Evolutionary conservation across 2,329 filamentous ascomycete genomes (phyloP).

Genomic region (Xylariaceae sp.): DNA sequence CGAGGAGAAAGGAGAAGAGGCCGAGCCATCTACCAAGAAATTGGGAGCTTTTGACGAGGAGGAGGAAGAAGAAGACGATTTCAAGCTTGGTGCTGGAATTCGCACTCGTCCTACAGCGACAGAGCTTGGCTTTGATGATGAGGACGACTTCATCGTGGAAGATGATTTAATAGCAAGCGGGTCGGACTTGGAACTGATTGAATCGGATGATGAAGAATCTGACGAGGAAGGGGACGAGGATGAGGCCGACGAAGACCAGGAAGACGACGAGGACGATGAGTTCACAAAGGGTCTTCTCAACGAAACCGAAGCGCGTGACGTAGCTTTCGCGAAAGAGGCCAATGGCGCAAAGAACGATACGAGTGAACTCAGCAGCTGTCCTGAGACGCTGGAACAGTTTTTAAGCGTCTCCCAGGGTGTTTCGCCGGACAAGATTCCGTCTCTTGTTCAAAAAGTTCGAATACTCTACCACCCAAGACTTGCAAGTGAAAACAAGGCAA

Average conservation of each 20-base stretch:
- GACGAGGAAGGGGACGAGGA: slow-evolving; percentile 31
- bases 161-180: slow-evolving; percentile 81
- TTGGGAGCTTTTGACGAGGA: slow-evolving; percentile 34
- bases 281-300: slow-evolving; percentile 65
- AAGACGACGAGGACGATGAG: slow-evolving; percentile 57
- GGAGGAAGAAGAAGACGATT: slow-evolving; percentile 52
- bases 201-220: slow-evolving; percentile 26
- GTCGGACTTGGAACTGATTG: slow-evolving; percentile 59
- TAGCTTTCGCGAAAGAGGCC: slow-evolving; percentile 41
- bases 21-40: not conserved
- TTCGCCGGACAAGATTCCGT: slow-evolving; percentile 61
- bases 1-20: slow-evolving; percentile 30
- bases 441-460: slow-evolving; percentile 81
- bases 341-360: slow-evolving; percentile 39
- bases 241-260: slow-evolving; percentile 40
- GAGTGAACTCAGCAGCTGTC: slow-evolving; percentile 72
- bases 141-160: slow-evolving; percentile 90
- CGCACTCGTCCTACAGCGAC: slow-evolving; percentile 51
- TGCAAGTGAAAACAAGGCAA: slow-evolving; percentile 76
- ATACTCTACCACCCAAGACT: slow-evolving; percentile 89
- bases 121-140: slow-evolving; percentile 75
- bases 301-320: slow-evolving; percentile 50
- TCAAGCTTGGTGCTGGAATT: slow-evolving; percentile 56
- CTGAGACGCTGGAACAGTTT: slow-evolving; percentile 70
- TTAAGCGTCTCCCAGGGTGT: slow-evolving; percentile 60